phyloP scores from a whole-genome alignment of 2,329 filamentous ascomycete genomes.

The Penicillium paneum region DNA sequence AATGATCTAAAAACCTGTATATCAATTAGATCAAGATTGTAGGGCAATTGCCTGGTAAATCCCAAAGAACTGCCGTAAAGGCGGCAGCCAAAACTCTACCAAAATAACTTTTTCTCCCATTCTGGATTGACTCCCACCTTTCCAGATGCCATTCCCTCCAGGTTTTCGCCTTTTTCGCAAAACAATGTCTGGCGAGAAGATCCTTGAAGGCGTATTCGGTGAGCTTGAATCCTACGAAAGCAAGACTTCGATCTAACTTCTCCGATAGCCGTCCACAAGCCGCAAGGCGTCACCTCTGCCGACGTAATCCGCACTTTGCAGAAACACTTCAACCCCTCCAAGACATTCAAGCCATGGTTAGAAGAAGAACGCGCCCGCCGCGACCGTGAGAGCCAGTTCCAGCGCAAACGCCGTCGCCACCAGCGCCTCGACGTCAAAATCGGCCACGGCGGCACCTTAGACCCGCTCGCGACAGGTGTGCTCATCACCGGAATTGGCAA shows the following conservation, averaged over 20 bases:
- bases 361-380: conserved; percentile 58
- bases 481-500: conserved; percentile 83
- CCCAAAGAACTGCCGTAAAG: conserved; percentile 3
- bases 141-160: conserved; percentile 32
- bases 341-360: conserved; percentile 75
- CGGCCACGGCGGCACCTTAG: conserved; percentile 91
- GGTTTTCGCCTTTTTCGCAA: conserved; percentile 32
- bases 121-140: neutral
- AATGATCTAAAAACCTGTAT: neutral
- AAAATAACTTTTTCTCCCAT: conserved; percentile 11
- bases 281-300: conserved; percentile 78
- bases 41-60: neutral
- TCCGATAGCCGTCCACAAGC: conserved; percentile 81
- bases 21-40: neutral
- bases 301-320: conserved; percentile 89
- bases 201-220: conserved; percentile 64
- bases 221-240: conserved; percentile 18
- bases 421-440: conserved; percentile 76
- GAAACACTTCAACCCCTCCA: conserved; percentile 74
- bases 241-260: conserved; percentile 8
- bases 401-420: conserved; percentile 61
- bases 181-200: conserved; percentile 45
- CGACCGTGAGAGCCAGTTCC: conserved; percentile 55
- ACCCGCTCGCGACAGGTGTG: conserved; percentile 90
- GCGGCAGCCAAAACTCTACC: conserved; percentile 5